These are phyloP conservation scores for Theileria equi DNA, from an alignment of 169 alveolate species.

Conservation along the genomic window DNA sequence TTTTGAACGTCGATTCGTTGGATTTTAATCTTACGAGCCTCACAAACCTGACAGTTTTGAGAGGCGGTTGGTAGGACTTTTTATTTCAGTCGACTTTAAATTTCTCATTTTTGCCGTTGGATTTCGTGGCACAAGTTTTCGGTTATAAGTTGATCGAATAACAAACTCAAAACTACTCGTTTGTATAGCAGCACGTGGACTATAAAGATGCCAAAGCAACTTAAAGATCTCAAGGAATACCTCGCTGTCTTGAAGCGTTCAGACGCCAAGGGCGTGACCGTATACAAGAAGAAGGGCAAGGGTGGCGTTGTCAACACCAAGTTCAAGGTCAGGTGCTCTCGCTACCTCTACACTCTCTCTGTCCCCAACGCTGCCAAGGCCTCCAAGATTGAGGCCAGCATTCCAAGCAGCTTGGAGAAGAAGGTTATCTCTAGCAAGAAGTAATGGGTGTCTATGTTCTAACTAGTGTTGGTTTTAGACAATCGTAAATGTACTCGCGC, in stretches of 20 bases:
- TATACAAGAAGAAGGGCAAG: conserved; percentile 78
- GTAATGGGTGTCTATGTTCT: conserved; percentile 2
- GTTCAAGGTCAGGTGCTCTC: conserved; percentile 91
- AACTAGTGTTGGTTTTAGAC: not conserved
- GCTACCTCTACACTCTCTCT: conserved; percentile 89
- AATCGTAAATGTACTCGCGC: not conserved
- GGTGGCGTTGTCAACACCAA: conserved; percentile 83
- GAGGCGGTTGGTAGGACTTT: too few species aligned
- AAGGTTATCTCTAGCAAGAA: conserved; percentile 51
- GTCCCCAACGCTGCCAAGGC: conserved; percentile 92
- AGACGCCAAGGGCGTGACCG: conserved; percentile 83
- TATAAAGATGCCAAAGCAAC: conserved; percentile 77
- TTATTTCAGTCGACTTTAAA: too few species aligned
- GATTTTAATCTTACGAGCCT: too few species aligned
- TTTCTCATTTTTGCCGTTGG: too few species aligned
- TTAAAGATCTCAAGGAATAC: conserved; percentile 79
- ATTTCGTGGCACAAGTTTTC: too few species aligned
- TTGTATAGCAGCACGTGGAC: too few species aligned
- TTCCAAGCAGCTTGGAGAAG: conserved; percentile 58
- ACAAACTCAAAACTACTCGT: too few species aligned
- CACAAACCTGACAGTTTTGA: too few species aligned
- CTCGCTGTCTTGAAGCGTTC: conserved; percentile 77
- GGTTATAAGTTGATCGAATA: too few species aligned
- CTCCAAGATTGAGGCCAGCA: conserved; percentile 82
- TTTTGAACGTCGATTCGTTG: too few species aligned